Conservation (phyloP, 2,329 filamentous ascomycete genomes). For the Rhynchosporium agropyri region DNA sequence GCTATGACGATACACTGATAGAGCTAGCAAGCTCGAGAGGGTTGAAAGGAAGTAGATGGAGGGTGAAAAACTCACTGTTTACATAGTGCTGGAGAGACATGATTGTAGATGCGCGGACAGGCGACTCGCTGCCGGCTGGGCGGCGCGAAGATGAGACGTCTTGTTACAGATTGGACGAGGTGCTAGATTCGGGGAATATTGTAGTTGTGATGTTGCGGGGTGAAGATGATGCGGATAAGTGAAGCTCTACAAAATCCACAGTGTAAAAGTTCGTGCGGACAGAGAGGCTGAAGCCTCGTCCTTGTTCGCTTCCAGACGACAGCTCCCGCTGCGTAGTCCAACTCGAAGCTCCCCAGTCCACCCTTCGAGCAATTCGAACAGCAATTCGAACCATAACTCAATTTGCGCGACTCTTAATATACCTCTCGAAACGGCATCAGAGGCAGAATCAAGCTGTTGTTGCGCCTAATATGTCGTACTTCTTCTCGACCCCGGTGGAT, state of each 20-base stretch:
- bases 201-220: slow-evolving; percentile 14
- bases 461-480: slow-evolving; percentile 76
- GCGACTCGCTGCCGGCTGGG: slow-evolving; percentile 33
- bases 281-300: slow-evolving; percentile 22
- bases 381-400: neutral
- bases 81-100: slow-evolving; percentile 59
- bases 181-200: neutral
- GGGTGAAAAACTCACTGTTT: slow-evolving; percentile 49
- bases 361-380: slow-evolving; percentile 2
- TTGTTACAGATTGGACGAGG: slow-evolving; percentile 16
- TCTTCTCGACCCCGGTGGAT: slow-evolving; percentile 97
- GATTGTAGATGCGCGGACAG: slow-evolving; percentile 20
- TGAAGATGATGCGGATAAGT: slow-evolving; percentile 4
- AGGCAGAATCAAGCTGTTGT: neutral
- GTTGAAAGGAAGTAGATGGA: neutral
- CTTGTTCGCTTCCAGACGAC: slow-evolving; percentile 9
- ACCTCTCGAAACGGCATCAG: slow-evolving; percentile 13
- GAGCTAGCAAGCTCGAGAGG: neutral
- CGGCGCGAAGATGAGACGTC: slow-evolving; percentile 26
- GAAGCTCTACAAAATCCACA: slow-evolving; percentile 10
- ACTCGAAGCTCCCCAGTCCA: slow-evolving; percentile 21
- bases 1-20: slow-evolving; percentile 21
- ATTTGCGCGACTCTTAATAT: slow-evolving; percentile 23
- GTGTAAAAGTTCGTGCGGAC: slow-evolving; percentile 17
- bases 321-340: slow-evolving; percentile 14